Evolutionary conservation across 805 yeast species (phyloP).

Genomic region (Lachancea waltii): DNA sequence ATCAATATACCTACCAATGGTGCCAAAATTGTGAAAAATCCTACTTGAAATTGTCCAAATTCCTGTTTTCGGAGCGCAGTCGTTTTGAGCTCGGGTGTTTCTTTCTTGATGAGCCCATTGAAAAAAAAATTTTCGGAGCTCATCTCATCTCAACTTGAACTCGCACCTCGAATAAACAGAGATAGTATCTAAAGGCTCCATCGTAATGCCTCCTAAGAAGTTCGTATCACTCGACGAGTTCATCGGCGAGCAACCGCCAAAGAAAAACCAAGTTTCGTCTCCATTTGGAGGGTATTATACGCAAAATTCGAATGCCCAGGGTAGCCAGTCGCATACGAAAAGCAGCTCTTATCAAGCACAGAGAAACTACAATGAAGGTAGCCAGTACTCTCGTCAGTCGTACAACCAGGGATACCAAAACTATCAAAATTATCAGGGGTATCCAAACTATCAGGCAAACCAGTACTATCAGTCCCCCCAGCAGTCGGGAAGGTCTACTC

Average conservation of each 20-base stretch:
- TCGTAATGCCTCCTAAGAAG: constrained; percentile 31
- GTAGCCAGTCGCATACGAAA: constrained; percentile 8
- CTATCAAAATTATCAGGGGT: constrained; percentile 15
- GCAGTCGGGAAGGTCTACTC: constrained; percentile 22
- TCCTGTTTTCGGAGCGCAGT: too few relatives aligned
- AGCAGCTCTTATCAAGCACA: constrained; percentile 10
- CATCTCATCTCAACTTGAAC: constrained; percentile 10
- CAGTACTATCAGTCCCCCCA: constrained; percentile 26
- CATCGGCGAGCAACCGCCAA: constrained; percentile 27
- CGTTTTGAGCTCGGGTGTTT: neutral
- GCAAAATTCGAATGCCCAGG: constrained; percentile 11
- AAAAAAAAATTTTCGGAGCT: constrained; percentile 3
- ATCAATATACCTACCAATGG: too few relatives aligned
- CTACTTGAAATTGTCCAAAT: too few relatives aligned
- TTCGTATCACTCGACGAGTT: constrained; percentile 26
- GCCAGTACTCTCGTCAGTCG: constrained; percentile 12
- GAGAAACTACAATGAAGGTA: constrained; percentile 18
- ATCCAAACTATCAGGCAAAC: constrained; percentile 12
- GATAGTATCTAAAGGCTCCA: neutral
- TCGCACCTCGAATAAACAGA: neutral
- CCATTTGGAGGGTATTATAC: constrained; percentile 33
- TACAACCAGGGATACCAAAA: constrained; percentile 11
- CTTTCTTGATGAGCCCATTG: neutral
- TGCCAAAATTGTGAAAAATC: too few relatives aligned
- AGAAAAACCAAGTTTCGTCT: constrained; percentile 27